Percentiles rank a stretch among this genome's conserved stretches.
These are phyloP conservation scores for Linnemannia zychae DNA, from an alignment of 192 early-diverging fungal genomes.

Conservation along the genomic window DNA sequence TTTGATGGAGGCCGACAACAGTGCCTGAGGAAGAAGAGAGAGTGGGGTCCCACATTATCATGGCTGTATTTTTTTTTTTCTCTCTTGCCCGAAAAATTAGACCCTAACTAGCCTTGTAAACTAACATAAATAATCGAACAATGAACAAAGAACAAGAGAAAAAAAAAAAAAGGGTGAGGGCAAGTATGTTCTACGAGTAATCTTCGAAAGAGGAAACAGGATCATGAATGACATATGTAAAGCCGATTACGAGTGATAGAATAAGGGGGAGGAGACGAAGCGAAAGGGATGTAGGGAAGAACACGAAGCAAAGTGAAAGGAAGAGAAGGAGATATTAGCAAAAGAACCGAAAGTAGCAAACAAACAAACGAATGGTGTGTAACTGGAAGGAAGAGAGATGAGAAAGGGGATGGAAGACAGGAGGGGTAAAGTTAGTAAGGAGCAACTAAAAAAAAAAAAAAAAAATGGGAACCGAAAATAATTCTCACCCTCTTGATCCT, in stretches of 20 bases:
- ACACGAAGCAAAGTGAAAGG: not conserved
- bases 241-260: not conserved
- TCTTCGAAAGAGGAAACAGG: not conserved
- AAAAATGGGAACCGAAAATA: no score
- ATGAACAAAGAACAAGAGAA: not conserved
- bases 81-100: not conserved
- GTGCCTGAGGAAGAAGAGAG: not conserved
- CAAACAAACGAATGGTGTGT: not conserved
- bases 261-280: not conserved
- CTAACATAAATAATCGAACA: slow-evolving; percentile 5
- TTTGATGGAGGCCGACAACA: not conserved
- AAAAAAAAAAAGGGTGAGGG: no score
- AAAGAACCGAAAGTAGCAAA: not conserved
- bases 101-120: slow-evolving; percentile 18
- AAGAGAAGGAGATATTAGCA: no score
- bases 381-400: not conserved
- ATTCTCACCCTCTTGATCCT: no score
- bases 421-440: no score
- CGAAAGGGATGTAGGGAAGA: not conserved
- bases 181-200: no score
- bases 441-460: no score
- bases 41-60: no score
- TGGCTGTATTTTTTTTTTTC: not conserved
- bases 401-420: not conserved
- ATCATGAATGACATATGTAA: not conserved